Percentiles rank a stretch among this genome's conserved stretches.
These are phyloP conservation scores for Globisporangium paddicum DNA, from an alignment of 352 stramenopile species.

Conservation along the genomic window DNA sequence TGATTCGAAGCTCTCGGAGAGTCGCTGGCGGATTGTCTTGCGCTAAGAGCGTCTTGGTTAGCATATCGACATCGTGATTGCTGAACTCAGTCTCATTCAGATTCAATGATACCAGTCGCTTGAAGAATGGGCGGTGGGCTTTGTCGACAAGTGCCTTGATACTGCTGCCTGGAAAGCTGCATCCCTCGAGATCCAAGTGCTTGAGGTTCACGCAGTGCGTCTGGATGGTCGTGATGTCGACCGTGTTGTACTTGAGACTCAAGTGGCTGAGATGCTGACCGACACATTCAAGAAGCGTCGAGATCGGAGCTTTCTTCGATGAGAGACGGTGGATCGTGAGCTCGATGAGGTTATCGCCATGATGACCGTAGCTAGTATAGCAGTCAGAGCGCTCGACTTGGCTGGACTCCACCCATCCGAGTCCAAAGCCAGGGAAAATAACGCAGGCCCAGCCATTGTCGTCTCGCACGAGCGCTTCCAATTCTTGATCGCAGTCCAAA, in stretches of 20 bases:
- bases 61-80: background rate
- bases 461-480: constrained; percentile 1
- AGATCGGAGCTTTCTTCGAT: constrained; percentile 8
- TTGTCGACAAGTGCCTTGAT: background rate
- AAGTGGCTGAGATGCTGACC: background rate
- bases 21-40: background rate
- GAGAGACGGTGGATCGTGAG: constrained; percentile 5
- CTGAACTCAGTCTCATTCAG: constrained; percentile 1
- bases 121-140: background rate
- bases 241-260: constrained; percentile 7
- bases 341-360: background rate
- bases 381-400: background rate
- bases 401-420: background rate
- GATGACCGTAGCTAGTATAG: background rate
- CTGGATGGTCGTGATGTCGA: background rate
- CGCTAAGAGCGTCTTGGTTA: background rate
- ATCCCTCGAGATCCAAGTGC: constrained; percentile 6
- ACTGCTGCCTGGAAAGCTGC: background rate
- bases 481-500: background rate
- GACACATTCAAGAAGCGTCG: constrained; percentile 1
- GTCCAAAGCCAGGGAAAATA: background rate
- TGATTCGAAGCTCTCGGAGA: background rate
- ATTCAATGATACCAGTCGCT: background rate
- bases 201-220: constrained; percentile 3
- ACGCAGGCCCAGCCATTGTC: background rate